Evolutionary conservation across 2,329 filamentous ascomycete species (phyloP), one percentile per base, ranked within the genome.

Genomic region (Trichoderma koningii): DNA sequence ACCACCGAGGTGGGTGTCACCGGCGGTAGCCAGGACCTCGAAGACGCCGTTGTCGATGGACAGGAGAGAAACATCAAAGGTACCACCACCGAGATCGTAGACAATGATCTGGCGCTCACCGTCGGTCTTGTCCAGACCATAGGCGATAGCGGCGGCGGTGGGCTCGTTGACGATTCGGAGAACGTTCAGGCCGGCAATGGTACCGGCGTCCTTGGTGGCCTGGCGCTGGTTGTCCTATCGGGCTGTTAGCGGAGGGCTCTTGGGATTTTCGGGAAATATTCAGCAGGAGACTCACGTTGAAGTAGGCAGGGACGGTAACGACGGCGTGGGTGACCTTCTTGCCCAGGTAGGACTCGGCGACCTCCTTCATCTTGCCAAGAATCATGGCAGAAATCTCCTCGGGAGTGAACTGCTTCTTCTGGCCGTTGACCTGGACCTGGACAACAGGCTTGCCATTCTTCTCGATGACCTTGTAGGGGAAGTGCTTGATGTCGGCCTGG

Each of bases 131-230:
- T 95, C 91, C 70, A 97, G 86, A 78, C 93, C 93, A 80, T 97
- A 97, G 73, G 93, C 93, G 77, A 97, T 92, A 80, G 93, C 93
- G 77, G 93, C 93, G 76, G 93, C 93, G 74, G 93, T 97, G 74
- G 93, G 93, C 81, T 97, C 93, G 85, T 97, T 97, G 77, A 97
- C 92, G 70, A 97, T 93, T 83, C 93, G 93, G 77, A 97, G 90
- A 74, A 97, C 92, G 79, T 96, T 97, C 68, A 97, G 87, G 77
- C 93, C 93, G 75, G 93, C 92, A 75, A 97, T 97, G 70, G 84
- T 85, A 78, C 93, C 93, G 73, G 93, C 93, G 77, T 97, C 93
- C 88, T 97, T 97, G 81, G 93, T 97, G 68, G 93, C 93, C 82
- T 96, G 93, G 82, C 93, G 88, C 85, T 97, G 93, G 82, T 93